Evolutionary conservation across 345 rosid species (phyloP).

Genomic region (Moricandia arvensis): DNA sequence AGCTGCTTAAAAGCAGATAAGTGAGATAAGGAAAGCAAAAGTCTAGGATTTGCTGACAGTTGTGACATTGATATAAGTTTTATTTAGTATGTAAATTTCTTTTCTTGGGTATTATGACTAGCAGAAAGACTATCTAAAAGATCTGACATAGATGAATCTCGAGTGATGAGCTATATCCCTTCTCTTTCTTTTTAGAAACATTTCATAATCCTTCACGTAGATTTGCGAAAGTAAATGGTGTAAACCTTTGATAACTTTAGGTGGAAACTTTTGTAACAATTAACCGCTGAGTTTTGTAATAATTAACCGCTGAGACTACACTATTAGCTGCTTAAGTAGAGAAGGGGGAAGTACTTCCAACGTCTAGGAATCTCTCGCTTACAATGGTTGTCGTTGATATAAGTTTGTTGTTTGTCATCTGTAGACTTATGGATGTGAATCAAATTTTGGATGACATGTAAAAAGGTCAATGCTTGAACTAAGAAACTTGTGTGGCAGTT

Average conservation of each 20-base stretch:
- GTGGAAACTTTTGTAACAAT: neutral
- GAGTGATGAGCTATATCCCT: neutral
- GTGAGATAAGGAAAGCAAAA: neutral
- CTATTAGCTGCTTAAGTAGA: neutral
- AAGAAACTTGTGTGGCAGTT: neutral
- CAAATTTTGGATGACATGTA: conserved; percentile 4
- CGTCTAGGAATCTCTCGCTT: neutral
- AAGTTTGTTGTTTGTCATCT: conserved; percentile 13
- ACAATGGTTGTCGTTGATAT: neutral
- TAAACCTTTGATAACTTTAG: neutral
- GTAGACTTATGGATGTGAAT: neutral
- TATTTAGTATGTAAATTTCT: neutral
- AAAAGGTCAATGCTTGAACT: neutral
- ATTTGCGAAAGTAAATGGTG: neutral
- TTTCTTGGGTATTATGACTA: neutral
- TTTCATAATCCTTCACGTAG: neutral
- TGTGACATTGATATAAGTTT: neutral
- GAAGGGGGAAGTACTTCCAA: neutral
- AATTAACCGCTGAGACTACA: neutral
- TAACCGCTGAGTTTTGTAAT: neutral
- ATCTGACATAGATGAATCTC: neutral
- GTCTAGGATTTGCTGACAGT: conserved; percentile 2
- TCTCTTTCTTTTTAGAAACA: neutral
- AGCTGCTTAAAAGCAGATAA: neutral
- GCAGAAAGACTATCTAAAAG: conserved; percentile 3